Conservation (phyloP, 2,329 filamentous ascomycete species). For the Helotiales sp. region DNA sequence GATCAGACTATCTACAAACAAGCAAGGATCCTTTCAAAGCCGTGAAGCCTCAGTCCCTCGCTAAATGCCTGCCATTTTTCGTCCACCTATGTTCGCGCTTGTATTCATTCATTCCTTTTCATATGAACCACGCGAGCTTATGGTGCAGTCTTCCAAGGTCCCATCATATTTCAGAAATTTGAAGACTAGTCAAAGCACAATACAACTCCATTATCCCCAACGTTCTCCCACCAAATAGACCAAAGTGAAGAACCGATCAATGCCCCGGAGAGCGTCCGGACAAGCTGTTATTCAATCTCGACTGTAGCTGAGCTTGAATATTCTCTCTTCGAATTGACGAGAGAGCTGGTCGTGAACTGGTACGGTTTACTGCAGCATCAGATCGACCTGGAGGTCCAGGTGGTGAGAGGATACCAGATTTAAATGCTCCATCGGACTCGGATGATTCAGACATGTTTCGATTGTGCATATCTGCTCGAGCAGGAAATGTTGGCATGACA, state of each 20-base stretch:
- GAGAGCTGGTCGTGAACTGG: constrained; percentile 5
- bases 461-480: constrained; percentile 5
- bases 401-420: constrained; percentile 11
- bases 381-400: background rate
- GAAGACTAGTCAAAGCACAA: background rate
- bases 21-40: background rate
- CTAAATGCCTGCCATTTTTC: background rate
- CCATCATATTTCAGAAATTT: background rate
- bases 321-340: constrained; percentile 10
- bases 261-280: background rate
- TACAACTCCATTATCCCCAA: background rate
- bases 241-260: background rate
- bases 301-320: constrained; percentile 7
- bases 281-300: constrained; percentile 17
- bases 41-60: background rate
- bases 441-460: constrained; percentile 10
- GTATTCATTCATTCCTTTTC: background rate
- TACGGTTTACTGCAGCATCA: background rate
- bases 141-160: no score
- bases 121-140: no score
- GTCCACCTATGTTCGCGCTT: background rate
- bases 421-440: constrained; percentile 6
- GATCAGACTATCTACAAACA: background rate
- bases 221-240: background rate
- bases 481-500: background rate